Evolutionary conservation across 768 basidiomycete species (phyloP).

Genomic region (Cantharellus anzutake): DNA sequence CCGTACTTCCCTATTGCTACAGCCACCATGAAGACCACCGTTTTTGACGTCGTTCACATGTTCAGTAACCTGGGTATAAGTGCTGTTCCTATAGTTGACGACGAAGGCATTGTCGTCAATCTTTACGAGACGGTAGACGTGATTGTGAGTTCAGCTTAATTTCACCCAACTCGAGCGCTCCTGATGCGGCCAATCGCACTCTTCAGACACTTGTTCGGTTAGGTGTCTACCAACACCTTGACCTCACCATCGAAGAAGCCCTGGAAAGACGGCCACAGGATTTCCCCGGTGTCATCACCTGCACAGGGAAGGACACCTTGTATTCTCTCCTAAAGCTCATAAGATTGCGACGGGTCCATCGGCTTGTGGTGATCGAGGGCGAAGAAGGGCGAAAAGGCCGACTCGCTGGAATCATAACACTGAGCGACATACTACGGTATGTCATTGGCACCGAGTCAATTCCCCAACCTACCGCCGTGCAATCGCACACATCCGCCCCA

Average conservation of each 20-base stretch:
- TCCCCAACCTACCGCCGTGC: neutral
- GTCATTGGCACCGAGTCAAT: conserved; percentile 26
- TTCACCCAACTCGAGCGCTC: neutral
- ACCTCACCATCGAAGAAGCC: conserved; percentile 83
- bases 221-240: conserved; percentile 89
- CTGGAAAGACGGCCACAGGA: conserved; percentile 81
- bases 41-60: conserved; percentile 98
- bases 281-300: conserved; percentile 93
- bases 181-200: neutral
- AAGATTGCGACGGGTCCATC: conserved; percentile 83
- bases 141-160: conserved; percentile 39
- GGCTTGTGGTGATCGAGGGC: conserved; percentile 87
- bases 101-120: conserved; percentile 83
- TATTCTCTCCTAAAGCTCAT: conserved; percentile 80
- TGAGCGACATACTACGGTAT: conserved; percentile 76
- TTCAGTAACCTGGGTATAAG: conserved; percentile 91
- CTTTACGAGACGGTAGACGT: conserved; percentile 98
- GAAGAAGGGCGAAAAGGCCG: conserved; percentile 33
- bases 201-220: conserved; percentile 78
- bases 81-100: conserved; percentile 90
- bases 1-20: conserved; percentile 85
- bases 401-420: conserved; percentile 67
- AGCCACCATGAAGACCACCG: conserved; percentile 74
- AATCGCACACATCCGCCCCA: too few species aligned
- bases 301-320: conserved; percentile 80